phyloP scores from a whole-genome alignment of 2,329 filamentous ascomycete species.

The Calonectria pauciramosa region DNA sequence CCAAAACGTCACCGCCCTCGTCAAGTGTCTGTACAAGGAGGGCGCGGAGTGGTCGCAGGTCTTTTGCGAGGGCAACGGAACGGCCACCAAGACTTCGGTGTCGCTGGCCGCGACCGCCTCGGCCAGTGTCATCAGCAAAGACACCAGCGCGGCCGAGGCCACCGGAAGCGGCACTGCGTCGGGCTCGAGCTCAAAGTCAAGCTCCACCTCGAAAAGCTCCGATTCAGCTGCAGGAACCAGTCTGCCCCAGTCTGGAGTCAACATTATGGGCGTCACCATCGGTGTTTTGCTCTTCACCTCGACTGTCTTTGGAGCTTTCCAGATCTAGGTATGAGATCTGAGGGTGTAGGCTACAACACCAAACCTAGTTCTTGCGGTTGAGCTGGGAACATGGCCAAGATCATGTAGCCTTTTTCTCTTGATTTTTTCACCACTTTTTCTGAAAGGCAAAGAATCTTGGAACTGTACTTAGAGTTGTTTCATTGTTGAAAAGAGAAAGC shows the following conservation, averaged over 20 bases:
- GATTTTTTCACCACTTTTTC: background rate
- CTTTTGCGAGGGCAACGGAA: slow-evolving; percentile 59
- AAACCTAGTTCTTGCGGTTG: background rate
- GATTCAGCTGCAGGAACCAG: slow-evolving; percentile 30
- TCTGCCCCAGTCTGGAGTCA: slow-evolving; percentile 41
- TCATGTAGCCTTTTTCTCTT: background rate
- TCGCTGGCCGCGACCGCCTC: slow-evolving; percentile 46
- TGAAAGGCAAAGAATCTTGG: no score
- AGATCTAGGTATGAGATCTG: slow-evolving; percentile 30
- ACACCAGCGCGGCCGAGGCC: slow-evolving; percentile 7
- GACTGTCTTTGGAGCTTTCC: slow-evolving; percentile 42
- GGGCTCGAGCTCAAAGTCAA: slow-evolving; percentile 28
- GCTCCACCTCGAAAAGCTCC: slow-evolving; percentile 25
- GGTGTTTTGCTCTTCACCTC: slow-evolving; percentile 55
- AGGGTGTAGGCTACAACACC: background rate
- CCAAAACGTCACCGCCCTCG: slow-evolving; percentile 47
- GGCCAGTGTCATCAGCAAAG: slow-evolving; percentile 47
- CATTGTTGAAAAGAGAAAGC: background rate
- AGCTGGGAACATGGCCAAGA: background rate
- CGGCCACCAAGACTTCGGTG: slow-evolving; percentile 51
- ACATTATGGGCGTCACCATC: slow-evolving; percentile 50
- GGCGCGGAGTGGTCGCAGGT: slow-evolving; percentile 54
- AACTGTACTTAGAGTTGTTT: background rate
- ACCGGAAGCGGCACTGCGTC: slow-evolving; percentile 3
- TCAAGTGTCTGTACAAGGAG: slow-evolving; percentile 54